These are phyloP conservation scores for Colletotrichum cuscutae DNA, from an alignment of 2,329 filamentous ascomycete species.

Conservation along the genomic window DNA sequence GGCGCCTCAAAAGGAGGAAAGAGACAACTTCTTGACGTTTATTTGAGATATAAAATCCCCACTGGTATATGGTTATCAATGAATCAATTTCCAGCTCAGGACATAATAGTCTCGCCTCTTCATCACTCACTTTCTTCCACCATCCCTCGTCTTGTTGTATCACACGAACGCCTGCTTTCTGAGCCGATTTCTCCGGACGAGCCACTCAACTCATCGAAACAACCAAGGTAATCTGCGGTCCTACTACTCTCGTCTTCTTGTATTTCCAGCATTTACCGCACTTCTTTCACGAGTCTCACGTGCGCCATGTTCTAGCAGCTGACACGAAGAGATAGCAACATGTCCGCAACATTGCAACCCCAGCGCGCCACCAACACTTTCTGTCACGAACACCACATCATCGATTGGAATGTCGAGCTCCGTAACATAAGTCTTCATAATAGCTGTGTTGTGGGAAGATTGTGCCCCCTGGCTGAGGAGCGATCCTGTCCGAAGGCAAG, in stretches of 20 bases:
- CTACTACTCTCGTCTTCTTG: no score
- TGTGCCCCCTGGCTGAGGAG: background rate
- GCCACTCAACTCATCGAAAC: no score
- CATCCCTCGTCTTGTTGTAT: background rate
- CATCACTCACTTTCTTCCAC: background rate
- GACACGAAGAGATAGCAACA: background rate
- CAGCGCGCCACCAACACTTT: background rate
- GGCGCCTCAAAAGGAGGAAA: background rate
- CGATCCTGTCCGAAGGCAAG: background rate
- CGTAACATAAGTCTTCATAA: background rate
- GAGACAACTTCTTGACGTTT: background rate
- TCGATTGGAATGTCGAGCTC: background rate
- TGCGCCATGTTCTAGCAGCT: background rate
- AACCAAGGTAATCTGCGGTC: no score
- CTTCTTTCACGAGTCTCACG: background rate
- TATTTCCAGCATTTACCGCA: no score
- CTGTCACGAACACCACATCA: background rate
- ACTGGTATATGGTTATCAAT: background rate
- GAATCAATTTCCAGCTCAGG: background rate
- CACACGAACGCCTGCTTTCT: background rate
- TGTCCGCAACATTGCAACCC: background rate
- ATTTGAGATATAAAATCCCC: background rate
- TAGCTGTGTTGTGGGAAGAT: background rate
- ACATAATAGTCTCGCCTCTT: fast-evolving
- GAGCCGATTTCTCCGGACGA: no score